Evolutionary conservation across 805 yeast genomes (phyloP).

Genomic region (Candida ortonii): DNA sequence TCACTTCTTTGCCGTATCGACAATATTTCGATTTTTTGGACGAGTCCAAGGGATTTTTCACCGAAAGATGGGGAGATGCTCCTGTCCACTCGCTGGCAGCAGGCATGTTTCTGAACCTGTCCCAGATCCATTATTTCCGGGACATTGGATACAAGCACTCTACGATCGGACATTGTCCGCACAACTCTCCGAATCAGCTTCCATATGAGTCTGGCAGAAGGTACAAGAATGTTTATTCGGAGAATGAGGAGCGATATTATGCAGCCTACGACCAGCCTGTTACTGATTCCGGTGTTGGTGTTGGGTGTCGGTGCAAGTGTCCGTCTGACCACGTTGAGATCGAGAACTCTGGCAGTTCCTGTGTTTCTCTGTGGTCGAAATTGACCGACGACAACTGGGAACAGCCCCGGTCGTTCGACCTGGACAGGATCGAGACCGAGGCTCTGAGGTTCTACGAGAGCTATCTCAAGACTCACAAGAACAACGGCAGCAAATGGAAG

Average conservation of each 20-base stretch:
- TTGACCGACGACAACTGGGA: slow-evolving; percentile 29
- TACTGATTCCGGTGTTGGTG: slow-evolving; percentile 33
- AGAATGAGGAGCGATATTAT: slow-evolving; percentile 39
- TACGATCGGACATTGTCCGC: slow-evolving; percentile 80
- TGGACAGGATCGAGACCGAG: slow-evolving; percentile 29
- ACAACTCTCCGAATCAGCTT: slow-evolving; percentile 54
- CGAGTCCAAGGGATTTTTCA: slow-evolving; percentile 74
- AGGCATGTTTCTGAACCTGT: slow-evolving; percentile 65
- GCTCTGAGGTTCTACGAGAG: slow-evolving; percentile 23
- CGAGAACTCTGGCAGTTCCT: slow-evolving; percentile 53
- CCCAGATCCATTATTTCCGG: slow-evolving; percentile 83
- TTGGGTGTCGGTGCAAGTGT: slow-evolving; percentile 87
- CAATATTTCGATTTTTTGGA: slow-evolving; percentile 71
- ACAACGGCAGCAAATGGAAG: slow-evolving; percentile 27
- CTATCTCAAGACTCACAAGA: slow-evolving; percentile 20
- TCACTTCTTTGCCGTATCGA: slow-evolving; percentile 61
- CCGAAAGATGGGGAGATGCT: slow-evolving; percentile 97
- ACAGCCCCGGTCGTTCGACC: slow-evolving; percentile 19
- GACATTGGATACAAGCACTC: slow-evolving; percentile 90
- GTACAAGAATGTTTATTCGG: slow-evolving; percentile 34
- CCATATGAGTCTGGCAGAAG: slow-evolving; percentile 37
- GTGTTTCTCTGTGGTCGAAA: slow-evolving; percentile 50
- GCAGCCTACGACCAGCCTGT: slow-evolving; percentile 25
- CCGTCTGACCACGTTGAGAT: slow-evolving; percentile 52
- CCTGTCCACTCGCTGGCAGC: slow-evolving; percentile 89